These are phyloP conservation scores for Aspergillus asperescens DNA, from an alignment of 495 filamentous ascomycete genomes.

Conservation along the genomic window DNA sequence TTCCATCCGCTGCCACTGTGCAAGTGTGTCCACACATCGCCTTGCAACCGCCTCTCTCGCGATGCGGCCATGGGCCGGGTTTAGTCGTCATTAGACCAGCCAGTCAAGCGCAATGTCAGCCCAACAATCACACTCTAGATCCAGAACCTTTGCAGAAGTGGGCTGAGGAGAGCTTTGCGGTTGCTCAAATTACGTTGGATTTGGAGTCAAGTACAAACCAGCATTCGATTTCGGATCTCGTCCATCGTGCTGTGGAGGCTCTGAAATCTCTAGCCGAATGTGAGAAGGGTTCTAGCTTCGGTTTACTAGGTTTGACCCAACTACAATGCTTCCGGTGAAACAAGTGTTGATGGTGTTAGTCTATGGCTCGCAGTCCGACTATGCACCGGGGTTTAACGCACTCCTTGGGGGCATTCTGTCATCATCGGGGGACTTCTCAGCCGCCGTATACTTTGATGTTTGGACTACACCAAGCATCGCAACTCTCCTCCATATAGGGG, in stretches of 20 bases:
- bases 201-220: constrained; percentile 5
- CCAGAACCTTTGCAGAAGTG: constrained; percentile 35
- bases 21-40: constrained; percentile 6
- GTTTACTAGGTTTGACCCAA: constrained; percentile 20
- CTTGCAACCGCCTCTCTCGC: constrained; percentile 52
- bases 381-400: constrained; percentile 20
- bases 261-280: constrained; percentile 17
- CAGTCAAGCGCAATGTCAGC: constrained; percentile 18
- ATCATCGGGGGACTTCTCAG: constrained; percentile 3
- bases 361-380: constrained; percentile 24
- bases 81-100: constrained; percentile 41
- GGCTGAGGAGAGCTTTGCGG: constrained; percentile 38
- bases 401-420: constrained; percentile 5
- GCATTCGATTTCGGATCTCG: not conserved
- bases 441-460: constrained; percentile 18
- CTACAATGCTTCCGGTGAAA: too few species aligned
- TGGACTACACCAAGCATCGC: constrained; percentile 14
- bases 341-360: too few species aligned
- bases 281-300: constrained; percentile 15
- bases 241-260: constrained; percentile 15
- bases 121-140: constrained; percentile 24
- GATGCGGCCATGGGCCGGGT: constrained; percentile 51
- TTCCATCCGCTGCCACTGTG: constrained; percentile 12
- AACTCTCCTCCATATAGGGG: constrained; percentile 14
- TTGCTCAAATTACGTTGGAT: constrained; percentile 26